Conservation (phyloP, 148 eudicot genomes). For the Fallopia convolvulus region DNA sequence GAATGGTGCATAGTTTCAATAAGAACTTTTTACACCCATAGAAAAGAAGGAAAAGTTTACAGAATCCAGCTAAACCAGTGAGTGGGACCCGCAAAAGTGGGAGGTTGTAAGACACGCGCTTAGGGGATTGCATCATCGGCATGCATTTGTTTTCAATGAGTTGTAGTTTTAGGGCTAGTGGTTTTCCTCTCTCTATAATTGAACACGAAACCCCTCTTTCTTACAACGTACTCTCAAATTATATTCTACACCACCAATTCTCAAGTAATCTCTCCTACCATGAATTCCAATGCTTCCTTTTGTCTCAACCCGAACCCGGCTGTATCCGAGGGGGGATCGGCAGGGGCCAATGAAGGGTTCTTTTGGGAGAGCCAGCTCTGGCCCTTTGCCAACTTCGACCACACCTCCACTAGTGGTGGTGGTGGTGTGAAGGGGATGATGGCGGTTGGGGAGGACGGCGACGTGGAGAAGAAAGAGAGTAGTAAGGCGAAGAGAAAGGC, state of each 20-base stretch:
- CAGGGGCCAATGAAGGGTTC: background rate
- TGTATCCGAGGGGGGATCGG: background rate
- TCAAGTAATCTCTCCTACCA: background rate
- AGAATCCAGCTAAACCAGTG: background rate
- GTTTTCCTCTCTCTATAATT: background rate
- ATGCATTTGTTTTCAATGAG: background rate
- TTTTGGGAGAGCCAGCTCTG: slow-evolving; percentile 10
- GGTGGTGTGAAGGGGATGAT: background rate
- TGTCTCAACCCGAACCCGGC: background rate
- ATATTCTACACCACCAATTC: background rate
- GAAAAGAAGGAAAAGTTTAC: background rate
- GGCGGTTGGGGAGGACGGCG: slow-evolving; percentile 3
- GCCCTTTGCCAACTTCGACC: slow-evolving; percentile 1
- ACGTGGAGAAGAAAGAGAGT: background rate
- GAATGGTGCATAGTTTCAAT: background rate
- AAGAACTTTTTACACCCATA: background rate
- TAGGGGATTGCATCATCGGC: background rate
- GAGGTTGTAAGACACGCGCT: background rate
- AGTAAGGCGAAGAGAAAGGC: slow-evolving; percentile 15
- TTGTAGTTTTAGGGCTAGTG: background rate
- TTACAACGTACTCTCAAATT: background rate
- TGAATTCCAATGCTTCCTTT: background rate
- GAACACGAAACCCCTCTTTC: background rate
- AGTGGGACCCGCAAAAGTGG: background rate
- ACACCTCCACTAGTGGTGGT: background rate